Conservation (phyloP, 345 rosid genomes). For the Hypericum androsaemum region DNA sequence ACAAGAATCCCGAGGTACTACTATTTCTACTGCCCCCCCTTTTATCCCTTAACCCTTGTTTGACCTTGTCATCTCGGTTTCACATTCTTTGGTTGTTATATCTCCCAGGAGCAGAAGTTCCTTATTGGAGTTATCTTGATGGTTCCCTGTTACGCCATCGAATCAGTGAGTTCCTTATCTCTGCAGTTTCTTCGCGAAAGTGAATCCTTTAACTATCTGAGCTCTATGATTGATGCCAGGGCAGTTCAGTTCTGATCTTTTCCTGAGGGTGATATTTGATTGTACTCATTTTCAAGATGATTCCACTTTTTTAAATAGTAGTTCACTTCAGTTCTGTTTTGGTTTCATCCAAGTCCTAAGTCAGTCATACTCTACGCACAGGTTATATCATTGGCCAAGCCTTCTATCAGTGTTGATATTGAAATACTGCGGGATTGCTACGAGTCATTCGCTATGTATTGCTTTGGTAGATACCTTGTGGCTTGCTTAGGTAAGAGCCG, state of each 20-base stretch:
- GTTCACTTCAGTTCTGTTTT: neutral
- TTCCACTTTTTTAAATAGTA: neutral
- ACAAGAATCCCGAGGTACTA: conserved; percentile 90
- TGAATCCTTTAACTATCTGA: too few species aligned
- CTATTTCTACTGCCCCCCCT: neutral
- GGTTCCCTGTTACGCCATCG: conserved; percentile 95
- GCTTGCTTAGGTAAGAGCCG: conserved; percentile 83
- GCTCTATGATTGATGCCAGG: too few species aligned
- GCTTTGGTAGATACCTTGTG: conserved; percentile 97
- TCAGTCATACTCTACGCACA: conserved; percentile 20
- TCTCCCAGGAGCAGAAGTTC: conserved; percentile 87
- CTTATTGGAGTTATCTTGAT: conserved; percentile 92
- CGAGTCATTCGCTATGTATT: conserved; percentile 99
- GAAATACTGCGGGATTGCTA: conserved; percentile 94
- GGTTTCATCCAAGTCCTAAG: neutral
- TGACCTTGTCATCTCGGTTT: neutral
- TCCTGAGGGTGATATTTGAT: too few species aligned
- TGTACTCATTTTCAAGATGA: too few species aligned
- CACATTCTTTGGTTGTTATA: conserved; percentile 6
- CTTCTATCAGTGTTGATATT: conserved; percentile 81
- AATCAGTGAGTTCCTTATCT: conserved; percentile 53
- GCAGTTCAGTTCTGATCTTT: too few species aligned
- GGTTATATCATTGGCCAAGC: conserved; percentile 84
- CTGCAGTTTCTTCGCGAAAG: neutral
- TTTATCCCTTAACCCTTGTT: neutral